phyloP scores from a whole-genome alignment of 2,329 filamentous ascomycete genomes.

The Colletotrichum liriopes region DNA sequence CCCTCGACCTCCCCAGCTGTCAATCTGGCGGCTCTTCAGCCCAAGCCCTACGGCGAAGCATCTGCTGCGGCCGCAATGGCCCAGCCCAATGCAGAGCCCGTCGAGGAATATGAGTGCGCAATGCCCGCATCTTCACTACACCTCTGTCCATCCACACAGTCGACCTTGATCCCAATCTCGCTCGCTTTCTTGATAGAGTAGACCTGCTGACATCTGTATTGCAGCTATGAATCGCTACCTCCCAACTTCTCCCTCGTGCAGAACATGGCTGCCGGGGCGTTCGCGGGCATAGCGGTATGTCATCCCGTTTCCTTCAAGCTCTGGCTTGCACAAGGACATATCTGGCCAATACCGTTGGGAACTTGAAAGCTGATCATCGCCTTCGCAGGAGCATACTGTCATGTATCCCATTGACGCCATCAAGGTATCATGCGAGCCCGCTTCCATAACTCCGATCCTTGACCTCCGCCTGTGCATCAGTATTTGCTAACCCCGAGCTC shows the following conservation, averaged over 20 bases:
- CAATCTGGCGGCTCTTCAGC: constrained; percentile 76
- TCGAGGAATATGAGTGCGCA: constrained; percentile 77
- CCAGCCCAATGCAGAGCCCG: constrained; percentile 76
- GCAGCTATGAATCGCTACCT: constrained; percentile 90
- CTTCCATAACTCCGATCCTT: not conserved
- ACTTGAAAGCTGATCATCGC: constrained; percentile 41
- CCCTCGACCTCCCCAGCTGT: constrained; percentile 52
- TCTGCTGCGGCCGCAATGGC: constrained; percentile 79
- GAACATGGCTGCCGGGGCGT: constrained; percentile 97
- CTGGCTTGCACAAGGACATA: not conserved
- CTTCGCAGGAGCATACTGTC: constrained; percentile 90
- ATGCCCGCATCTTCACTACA: constrained; percentile 12
- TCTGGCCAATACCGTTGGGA: not conserved
- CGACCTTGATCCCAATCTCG: not conserved
- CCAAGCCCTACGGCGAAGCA: constrained; percentile 74
- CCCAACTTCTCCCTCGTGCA: constrained; percentile 94
- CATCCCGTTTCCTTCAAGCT: constrained; percentile 10
- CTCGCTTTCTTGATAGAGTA: not conserved
- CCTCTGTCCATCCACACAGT: constrained; percentile 4
- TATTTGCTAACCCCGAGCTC: constrained; percentile 44
- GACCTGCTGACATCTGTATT: constrained; percentile 41
- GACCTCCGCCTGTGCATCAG: not conserved
- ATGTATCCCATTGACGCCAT: constrained; percentile 99
- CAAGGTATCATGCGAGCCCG: constrained; percentile 75
- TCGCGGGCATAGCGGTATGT: constrained; percentile 93